These are phyloP conservation scores for Brassica incana DNA, from an alignment of 345 rosid genomes.

Conservation along the genomic window DNA sequence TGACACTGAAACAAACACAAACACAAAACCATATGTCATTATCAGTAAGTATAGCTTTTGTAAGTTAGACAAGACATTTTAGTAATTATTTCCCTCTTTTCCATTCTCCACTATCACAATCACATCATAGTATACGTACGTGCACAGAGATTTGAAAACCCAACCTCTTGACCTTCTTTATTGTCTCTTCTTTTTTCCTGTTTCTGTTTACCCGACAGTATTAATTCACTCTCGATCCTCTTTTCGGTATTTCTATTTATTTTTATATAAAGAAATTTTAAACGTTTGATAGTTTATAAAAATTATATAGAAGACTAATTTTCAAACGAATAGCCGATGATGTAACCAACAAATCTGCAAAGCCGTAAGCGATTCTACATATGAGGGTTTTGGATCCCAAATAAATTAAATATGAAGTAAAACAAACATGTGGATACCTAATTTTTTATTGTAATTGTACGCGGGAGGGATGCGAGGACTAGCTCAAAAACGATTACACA, in stretches of 20 bases:
- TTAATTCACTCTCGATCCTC: conserved; percentile 19
- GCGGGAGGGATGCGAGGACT: neutral
- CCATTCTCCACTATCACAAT: conserved; percentile 32
- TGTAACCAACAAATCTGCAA: neutral
- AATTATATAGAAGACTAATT: neutral
- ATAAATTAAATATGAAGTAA: neutral
- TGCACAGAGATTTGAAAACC: conserved; percentile 21
- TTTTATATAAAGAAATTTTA: neutral
- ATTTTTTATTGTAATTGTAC: neutral
- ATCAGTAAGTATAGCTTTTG: conserved; percentile 20
- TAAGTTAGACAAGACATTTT: conserved; percentile 36
- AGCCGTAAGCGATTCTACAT: neutral
- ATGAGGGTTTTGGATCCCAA: neutral
- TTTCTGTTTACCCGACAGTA: conserved; percentile 33
- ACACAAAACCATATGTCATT: conserved; percentile 13
- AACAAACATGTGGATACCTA: neutral
- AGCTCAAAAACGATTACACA: neutral
- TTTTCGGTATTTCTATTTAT: neutral
- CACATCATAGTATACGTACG: conserved; percentile 24
- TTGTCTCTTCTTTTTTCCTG: conserved; percentile 27
- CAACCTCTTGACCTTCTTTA: conserved; percentile 31
- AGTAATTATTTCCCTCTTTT: conserved; percentile 10
- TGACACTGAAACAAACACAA: conserved; percentile 38
- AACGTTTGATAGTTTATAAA: neutral
- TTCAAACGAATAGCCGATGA: neutral